Base-by-base conservation (phyloP, 1,284 basidiomycete species). In the Microbotryum intermedium region DNA sequence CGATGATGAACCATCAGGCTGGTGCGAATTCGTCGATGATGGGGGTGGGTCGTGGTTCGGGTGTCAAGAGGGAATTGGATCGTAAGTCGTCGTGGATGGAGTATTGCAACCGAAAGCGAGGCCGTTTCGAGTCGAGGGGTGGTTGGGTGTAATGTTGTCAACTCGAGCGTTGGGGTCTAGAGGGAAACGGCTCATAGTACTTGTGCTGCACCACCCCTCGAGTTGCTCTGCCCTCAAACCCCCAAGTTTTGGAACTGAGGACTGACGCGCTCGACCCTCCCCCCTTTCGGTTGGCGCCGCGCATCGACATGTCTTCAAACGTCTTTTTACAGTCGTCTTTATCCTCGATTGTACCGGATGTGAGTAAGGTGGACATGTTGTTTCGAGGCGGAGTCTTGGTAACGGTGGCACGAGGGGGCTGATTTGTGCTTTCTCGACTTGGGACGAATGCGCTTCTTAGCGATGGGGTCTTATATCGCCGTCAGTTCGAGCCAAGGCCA, bases 261-360 rank as follows among this genome's bases (percentile, higher is more conserved):
- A 50, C 43, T 39, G 59, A 47, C 49, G 44, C 25, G 50, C 59
- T 46, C 28, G 25, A 26, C 34, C 28, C 4, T 28, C 39, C 21
- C 50, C 23, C 2, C 26, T 21, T 5, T n/a, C n/a, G 18, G 6
- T 34, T 18, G 18, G 13, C 29, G 39, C 18, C 16, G 42, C 20
- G 18, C 29, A 20, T n/a, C 3, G 9, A 2, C 13, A n/a, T 21
- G 4, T 43, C n/a, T 25, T 26, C 29, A 11, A 21, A 9, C 29
- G 3, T 28, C 34, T 4, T 21, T 53, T 43, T 13, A 4, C 57
- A 68, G 83, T 94, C 83, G 72, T 91, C 83, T 79, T 78, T 77
- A 83, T 94, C 28, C 88, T 93, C 73, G 90, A 94, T 76, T 92
- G 89, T 74, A 94, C 90, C 3, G 90, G 90, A 18, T 76, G 63